Evolutionary conservation across 2,329 filamentous ascomycete genomes (phyloP).

Genomic region (Penicillium vulpinum): DNA sequence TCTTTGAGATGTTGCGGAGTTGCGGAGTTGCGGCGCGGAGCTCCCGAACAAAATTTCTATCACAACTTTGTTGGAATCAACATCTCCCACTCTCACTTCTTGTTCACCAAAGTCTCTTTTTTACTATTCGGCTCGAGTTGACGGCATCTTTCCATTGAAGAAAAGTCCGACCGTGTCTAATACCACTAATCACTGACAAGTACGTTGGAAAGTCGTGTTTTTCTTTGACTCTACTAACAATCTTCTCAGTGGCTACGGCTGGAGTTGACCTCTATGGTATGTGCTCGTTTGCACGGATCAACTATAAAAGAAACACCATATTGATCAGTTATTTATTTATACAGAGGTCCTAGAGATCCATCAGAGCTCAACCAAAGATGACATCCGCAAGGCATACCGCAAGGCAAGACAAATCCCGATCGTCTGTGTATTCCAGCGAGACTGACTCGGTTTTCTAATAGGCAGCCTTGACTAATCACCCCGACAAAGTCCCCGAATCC

Average conservation of each 20-base stretch:
- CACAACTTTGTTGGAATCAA: conserved; percentile 10
- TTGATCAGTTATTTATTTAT: conserved; percentile 10
- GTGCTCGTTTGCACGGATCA: conserved; percentile 16
- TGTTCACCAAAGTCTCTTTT: conserved; percentile 9
- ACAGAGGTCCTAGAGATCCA: conserved; percentile 77
- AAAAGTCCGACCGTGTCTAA: not conserved
- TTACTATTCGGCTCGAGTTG: not conserved
- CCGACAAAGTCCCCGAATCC: conserved; percentile 89
- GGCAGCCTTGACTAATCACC: conserved; percentile 85
- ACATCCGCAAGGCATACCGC: conserved; percentile 95
- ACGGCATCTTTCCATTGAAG: not conserved
- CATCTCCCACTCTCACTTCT: conserved; percentile 4
- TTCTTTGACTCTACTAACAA: conserved; percentile 21
- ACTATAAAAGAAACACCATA: not conserved
- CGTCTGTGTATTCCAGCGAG: not conserved
- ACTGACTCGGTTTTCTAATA: conserved; percentile 38
- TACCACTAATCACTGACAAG: not conserved
- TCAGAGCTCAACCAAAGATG: conserved; percentile 68
- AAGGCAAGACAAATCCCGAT: conserved; percentile 61
- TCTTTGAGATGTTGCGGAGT: conserved; percentile 12
- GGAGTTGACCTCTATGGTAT: conserved; percentile 64
- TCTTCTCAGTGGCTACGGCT: conserved; percentile 33
- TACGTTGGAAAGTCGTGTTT: conserved; percentile 1
- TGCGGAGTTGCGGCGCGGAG: conserved; percentile 26
- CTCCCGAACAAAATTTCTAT: conserved; percentile 27